Base-by-base conservation (phyloP, 768 basidiomycete species). In the Gymnopilus dilepis region DNA sequence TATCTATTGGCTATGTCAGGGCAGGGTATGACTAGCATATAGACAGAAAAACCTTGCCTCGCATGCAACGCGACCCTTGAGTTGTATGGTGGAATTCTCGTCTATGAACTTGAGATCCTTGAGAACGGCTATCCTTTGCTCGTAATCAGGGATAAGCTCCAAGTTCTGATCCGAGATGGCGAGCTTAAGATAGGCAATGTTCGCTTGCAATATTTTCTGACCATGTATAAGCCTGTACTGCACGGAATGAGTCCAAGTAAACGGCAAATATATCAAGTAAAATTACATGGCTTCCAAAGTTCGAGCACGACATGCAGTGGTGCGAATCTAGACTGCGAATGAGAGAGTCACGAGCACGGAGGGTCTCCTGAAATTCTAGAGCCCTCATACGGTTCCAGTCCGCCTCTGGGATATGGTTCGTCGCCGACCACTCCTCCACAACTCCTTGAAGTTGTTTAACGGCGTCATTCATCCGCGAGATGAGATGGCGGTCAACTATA, bases 41-140 rank as follows among this genome's bases (percentile, higher is more conserved):
- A 61, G 47, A 50, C 8, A 2, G 15, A 13, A 11, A 0, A 56
- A n/a, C n/a, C 24, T 37, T 61, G 95, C 96, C 82, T 99, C 97
- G 79, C 97, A 99, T 31, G 97, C 97, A 15, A 99, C 97, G 51
- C 97, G 87, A 17, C 97, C 97, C 73, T 99, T 99, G 52, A 99
- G 82, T 30, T 94, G 83, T 2, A 99, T 95, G 0, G 97, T 99
- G 31, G 94, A 91, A 67, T 98, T 95, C 60, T 96, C 93, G 71
- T 99, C 91, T 69, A 99, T 93, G 72, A 99, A 97, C 64, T 92
- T 88, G 22, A 99, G 83, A 45, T 92, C 92, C 69, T 95, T 89
- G 42, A 99, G 81, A 3, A 99, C 97, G 40, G 86, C 88, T 33
- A 99, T 89, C 26, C 97, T 83, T 70, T 96, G 94, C 72, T 99